phyloP scores from a whole-genome alignment of 2,329 filamentous ascomycete genomes.

The Orbilia brochopaga region DNA sequence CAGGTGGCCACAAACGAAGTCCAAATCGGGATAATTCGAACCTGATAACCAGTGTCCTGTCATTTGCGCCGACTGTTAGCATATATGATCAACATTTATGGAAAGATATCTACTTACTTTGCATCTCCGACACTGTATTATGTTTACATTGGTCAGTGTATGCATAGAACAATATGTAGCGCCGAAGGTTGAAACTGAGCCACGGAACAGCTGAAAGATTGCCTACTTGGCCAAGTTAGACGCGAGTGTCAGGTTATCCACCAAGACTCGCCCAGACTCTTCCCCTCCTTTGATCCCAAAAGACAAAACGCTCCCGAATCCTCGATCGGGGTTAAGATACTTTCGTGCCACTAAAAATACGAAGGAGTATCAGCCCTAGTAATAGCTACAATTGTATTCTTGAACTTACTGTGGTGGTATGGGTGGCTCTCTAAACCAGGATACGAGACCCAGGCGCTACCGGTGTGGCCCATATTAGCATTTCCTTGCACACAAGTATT shows the following conservation, averaged over 20 bases:
- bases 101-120: constrained; percentile 62
- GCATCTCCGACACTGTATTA: constrained; percentile 76
- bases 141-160: background rate
- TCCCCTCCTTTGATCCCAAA: constrained; percentile 92
- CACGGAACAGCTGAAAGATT: too few species aligned
- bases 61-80: background rate
- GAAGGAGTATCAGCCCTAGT: background rate
- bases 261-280: constrained; percentile 81
- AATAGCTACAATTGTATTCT: background rate
- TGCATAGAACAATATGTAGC: background rate
- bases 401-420: constrained; percentile 66
- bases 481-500: too few species aligned
- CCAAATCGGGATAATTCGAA: background rate
- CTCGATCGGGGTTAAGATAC: constrained; percentile 72
- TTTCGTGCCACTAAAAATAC: constrained; percentile 69
- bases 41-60: constrained; percentile 44
- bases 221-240: constrained; percentile 86
- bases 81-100: background rate
- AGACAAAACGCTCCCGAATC: constrained; percentile 87
- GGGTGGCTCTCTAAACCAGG: constrained; percentile 83
- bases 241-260: constrained; percentile 93
- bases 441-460: constrained; percentile 82
- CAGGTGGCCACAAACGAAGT: too few species aligned
- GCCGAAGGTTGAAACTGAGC: too few species aligned
- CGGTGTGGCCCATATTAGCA: too few species aligned